Evolutionary conservation across 2,329 filamentous ascomycete species (phyloP), one percentile per base, ranked within the genome.

Genomic region (Phaeosphaeriaceae sp.): DNA sequence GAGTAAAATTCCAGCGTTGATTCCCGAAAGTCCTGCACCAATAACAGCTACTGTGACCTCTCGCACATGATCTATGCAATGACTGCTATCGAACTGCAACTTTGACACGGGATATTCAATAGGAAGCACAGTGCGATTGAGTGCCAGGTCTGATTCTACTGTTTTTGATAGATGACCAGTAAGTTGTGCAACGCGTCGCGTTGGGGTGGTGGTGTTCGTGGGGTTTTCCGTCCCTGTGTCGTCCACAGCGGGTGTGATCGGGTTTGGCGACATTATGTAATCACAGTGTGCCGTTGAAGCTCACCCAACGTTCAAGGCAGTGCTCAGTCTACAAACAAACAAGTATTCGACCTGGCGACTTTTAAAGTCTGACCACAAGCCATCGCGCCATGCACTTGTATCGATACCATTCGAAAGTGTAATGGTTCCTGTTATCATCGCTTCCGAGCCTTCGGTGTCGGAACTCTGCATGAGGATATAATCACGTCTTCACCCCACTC

Each of bases 1-100:
- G 1, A 92, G 74, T 7, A 90, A 71, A 6, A 85, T 78, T 0
- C 87, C 88, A 1, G 87, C 83, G 4, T 82, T 80, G 29, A 88
- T 79, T 3, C 87, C 87, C 0, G 83, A 71, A 0, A 89, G 70
- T 0, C 86, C 87, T 7, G 84, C 86, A 1, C 87, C 87, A 26
- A 89, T 81, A 0, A 89, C 79, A 0, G 80, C 83, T 1, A 87
- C 84, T 40, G 78, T 68, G 17, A 73, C 40, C 16, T 55, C 42
- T n/a, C 63, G 58, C 16, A 70, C 57, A 42, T 70, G 57, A 39
- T 73, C 71, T 16, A 73, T 66, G 39, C 39, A 59, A 13, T 56
- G 67, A 8, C 57, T 56, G 11, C 42, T 8, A 26, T 72, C 69
- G 29, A 73, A 48, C 36, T 61, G 42, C 12, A 68, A 48, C 26